Conservation (phyloP, 2,329 filamentous ascomycete genomes). For the Beauveria brongniartii region DNA sequence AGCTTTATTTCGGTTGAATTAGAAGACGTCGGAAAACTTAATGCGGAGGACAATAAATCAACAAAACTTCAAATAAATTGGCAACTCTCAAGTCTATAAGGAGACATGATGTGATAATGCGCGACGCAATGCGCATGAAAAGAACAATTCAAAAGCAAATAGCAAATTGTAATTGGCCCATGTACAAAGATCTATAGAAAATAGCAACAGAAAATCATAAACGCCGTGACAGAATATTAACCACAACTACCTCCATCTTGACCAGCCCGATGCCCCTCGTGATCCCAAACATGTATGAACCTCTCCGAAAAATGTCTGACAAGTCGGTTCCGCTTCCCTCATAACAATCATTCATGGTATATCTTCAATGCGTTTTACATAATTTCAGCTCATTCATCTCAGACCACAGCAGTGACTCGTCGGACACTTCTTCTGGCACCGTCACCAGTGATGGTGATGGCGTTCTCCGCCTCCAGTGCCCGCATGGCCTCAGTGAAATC, state of each 20-base stretch:
- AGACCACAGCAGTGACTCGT: constrained; percentile 52
- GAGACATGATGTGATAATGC: not conserved
- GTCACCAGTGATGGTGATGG: constrained; percentile 73
- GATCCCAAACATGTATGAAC: not conserved
- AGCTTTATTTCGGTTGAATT: too few species aligned
- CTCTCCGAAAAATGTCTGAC: not conserved
- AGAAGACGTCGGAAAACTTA: not conserved
- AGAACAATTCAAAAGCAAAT: too few species aligned
- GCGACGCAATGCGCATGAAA: too few species aligned
- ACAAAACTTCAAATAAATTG: not conserved
- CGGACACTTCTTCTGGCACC: constrained; percentile 76
- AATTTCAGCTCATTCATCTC: not conserved
- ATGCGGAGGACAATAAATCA: not conserved
- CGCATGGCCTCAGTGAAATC: constrained; percentile 82
- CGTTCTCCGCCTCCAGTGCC: constrained; percentile 74
- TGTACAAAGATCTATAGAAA: not conserved
- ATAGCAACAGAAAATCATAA: not conserved
- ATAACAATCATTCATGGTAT: constrained; percentile 7
- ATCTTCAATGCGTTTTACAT: not conserved
- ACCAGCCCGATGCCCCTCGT: not conserved
- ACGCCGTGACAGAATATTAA: constrained; percentile 1
- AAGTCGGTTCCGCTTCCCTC: not conserved
- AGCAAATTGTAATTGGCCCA: not conserved
- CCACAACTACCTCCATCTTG: not conserved
- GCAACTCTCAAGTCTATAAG: too few species aligned